Evolutionary conservation across 148 eudicot species (phyloP).

Genomic region (Silene conica): DNA sequence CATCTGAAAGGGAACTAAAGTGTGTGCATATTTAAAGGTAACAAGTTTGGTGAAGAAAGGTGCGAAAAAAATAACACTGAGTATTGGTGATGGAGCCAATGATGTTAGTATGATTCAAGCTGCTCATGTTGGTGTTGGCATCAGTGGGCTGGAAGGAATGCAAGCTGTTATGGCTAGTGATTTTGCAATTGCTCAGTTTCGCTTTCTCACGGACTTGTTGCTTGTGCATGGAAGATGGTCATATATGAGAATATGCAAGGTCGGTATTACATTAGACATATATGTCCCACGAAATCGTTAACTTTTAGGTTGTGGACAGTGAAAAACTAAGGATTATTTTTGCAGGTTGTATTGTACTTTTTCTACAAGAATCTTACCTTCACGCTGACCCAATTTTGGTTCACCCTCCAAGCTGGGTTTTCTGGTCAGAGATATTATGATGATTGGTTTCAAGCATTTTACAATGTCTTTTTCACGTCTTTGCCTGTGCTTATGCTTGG

Average conservation of each 20-base stretch:
- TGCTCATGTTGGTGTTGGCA: constrained; percentile 98
- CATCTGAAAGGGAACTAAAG: neutral
- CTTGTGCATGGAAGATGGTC: constrained; percentile 99
- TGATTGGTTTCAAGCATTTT: constrained; percentile 96
- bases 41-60: constrained; percentile 88
- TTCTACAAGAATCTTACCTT: constrained; percentile 94
- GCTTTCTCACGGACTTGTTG: constrained; percentile 85
- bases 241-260: constrained; percentile 96
- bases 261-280: constrained; percentile 20
- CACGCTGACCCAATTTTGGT: constrained; percentile 94
- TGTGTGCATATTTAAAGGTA: constrained; percentile 49
- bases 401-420: constrained; percentile 85
- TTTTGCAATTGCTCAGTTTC: constrained; percentile 97
- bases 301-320: neutral
- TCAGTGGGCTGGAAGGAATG: constrained; percentile 98
- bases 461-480: constrained; percentile 87
- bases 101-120: constrained; percentile 98
- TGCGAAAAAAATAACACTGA: constrained; percentile 76
- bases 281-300: neutral
- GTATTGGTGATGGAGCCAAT: constrained; percentile 95
- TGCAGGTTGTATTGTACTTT: constrained; percentile 92
- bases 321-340: constrained; percentile 15
- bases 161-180: constrained; percentile 99
- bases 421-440: constrained; percentile 99
- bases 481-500: constrained; percentile 87